Percentiles rank a stretch among this genome's conserved stretches.
These are phyloP conservation scores for Aegilops longissima DNA, from an alignment of 176 grass and related monocot genomes.

Conservation along the genomic window DNA sequence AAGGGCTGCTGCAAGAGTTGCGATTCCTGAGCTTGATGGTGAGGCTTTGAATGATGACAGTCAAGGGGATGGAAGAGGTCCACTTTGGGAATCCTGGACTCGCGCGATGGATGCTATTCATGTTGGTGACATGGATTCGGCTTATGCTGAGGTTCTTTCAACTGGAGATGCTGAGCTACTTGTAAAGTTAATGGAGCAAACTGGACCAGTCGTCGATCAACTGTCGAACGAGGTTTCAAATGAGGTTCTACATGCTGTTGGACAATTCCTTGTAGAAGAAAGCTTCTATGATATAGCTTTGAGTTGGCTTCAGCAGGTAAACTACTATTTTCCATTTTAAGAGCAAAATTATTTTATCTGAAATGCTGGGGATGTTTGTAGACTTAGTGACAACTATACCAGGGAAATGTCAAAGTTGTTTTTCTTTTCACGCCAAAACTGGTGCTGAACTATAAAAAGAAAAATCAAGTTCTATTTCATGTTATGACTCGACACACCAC, in stretches of 20 bases:
- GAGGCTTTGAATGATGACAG: conserved; percentile 76
- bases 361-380: neutral
- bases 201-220: conserved; percentile 81
- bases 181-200: conserved; percentile 97
- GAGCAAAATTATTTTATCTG: neutral
- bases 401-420: conserved; percentile 6
- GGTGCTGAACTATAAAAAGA: neutral
- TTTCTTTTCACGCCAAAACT: conserved; percentile 7
- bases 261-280: conserved; percentile 85
- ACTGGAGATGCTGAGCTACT: conserved; percentile 81
- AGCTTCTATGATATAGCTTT: conserved; percentile 91
- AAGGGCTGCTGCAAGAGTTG: conserved; percentile 44
- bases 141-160: conserved; percentile 83
- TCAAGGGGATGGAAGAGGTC: conserved; percentile 66
- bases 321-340: conserved; percentile 29
- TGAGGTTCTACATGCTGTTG: conserved; percentile 79
- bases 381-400: neutral
- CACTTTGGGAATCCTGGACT: conserved; percentile 85
- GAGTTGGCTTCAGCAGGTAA: conserved; percentile 95
- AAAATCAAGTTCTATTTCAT: neutral
- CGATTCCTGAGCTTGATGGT: conserved; percentile 65
- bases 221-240: conserved; percentile 76
- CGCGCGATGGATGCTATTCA: conserved; percentile 84
- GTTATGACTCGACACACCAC: neutral
- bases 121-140: conserved; percentile 70